Base-by-base conservation (phyloP, 2,329 filamentous ascomycete species). In the Xylaria sp. region DNA sequence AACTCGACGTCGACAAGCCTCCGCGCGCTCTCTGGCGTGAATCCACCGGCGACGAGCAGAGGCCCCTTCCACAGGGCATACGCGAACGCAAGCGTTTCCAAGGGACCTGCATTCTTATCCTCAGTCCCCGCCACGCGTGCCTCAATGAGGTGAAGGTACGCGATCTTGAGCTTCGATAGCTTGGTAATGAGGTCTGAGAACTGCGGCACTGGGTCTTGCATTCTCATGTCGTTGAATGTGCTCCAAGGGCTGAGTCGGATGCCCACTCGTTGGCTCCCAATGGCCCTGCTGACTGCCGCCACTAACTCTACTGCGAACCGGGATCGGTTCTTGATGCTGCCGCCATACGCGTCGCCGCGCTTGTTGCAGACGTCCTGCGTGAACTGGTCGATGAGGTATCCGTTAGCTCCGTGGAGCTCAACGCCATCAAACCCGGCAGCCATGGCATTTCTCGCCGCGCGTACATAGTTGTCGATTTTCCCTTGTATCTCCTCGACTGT, bases 391-490 rank as follows among this genome's bases (percentile, higher is more conserved):
- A 88, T 78, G 1, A 90, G 80, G 70, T 91, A 91, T 0, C 88
- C 88, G 65, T 90, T 89, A 0, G 86, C 87, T 0, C 78, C 84
- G 57, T 87, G 84, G 2, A 84, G 76, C 71, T 94, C 92, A 55
- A 94, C 87, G 0, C 88, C 89, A 74, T 95, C 92, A 39, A 91
- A 91, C 0, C 92, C 92, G 0, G 88, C 89, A 60, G 83, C 81
- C 0, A 92, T 78, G 0, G 91, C 86, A 10, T 88, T 84, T 71
- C 84, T 82, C 0, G 85, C 80, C 0, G 87, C 86, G 0, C 81
- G 82, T 0, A 83, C 86, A 77, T 86, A 93, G 0, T 87, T 87
- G 0, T 79, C 76, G 71, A 91, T 89, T 69, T 90, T 83, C 1
- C 84, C 78, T 57, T 89, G 81, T 61, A 94, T 94, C 32, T 94